A percentile compares a stretch with the other conserved stretches of the same genome.
Evolutionary conservation across 305 asterid species (phyloP).

Genomic region (Solanum aculeatissimum): DNA sequence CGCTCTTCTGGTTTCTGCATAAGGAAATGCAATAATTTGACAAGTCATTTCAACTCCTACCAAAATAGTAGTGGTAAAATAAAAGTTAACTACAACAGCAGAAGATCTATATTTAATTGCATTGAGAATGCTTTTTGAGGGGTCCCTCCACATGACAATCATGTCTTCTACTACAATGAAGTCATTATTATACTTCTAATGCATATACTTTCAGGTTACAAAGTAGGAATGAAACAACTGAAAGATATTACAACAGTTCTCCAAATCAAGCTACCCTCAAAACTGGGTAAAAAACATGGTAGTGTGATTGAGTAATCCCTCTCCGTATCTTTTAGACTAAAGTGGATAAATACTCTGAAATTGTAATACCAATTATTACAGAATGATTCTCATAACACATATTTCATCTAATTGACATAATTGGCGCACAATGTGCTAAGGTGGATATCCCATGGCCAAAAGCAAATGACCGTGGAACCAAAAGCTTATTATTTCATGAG

Average conservation of each 20-base stretch:
- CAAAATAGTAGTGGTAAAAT: background rate
- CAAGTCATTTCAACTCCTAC: background rate
- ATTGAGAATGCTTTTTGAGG: background rate
- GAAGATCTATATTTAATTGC: background rate
- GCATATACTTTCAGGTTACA: background rate
- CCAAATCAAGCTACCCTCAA: background rate
- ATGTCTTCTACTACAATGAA: background rate
- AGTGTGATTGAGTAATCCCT: background rate
- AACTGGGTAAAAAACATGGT: background rate
- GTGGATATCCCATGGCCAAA: background rate
- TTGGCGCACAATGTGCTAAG: background rate
- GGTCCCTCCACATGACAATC: background rate
- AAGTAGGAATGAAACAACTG: background rate
- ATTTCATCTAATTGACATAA: background rate
- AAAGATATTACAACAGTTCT: background rate
- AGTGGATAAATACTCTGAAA: background rate
- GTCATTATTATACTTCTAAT: background rate
- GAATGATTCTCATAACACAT: background rate
- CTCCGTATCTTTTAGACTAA: background rate
- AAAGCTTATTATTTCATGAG: background rate
- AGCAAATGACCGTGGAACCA: background rate
- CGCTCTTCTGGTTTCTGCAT: slow-evolving; percentile 52
- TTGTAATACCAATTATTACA: background rate
- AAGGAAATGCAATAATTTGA: slow-evolving; percentile 12
- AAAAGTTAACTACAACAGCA: background rate